These are phyloP conservation scores for Colletotrichum tanaceti DNA, from an alignment of 2,329 filamentous ascomycete species.

Conservation along the genomic window DNA sequence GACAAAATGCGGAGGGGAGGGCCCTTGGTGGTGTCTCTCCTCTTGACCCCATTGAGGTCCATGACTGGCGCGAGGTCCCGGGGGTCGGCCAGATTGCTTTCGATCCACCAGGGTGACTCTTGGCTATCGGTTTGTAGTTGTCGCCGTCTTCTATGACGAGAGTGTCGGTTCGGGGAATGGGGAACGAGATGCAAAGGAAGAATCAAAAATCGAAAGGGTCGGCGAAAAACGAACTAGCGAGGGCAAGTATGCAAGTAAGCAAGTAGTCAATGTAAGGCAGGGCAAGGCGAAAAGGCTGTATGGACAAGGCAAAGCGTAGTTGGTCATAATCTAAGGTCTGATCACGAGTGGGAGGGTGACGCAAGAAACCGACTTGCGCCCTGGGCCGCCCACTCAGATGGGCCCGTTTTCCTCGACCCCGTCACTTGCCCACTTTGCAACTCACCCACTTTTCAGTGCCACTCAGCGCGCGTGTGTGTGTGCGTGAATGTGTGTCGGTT, in stretches of 20 bases:
- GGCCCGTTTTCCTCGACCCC: constrained; percentile 2
- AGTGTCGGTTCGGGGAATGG: constrained; percentile 5
- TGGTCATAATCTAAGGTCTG: constrained; percentile 28
- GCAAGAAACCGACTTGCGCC: constrained; percentile 37
- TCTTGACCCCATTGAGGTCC: constrained; percentile 71
- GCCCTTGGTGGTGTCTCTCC: constrained; percentile 95
- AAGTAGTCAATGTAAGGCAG: constrained; percentile 12
- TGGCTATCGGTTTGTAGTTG: background rate
- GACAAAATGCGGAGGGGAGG: constrained; percentile 92
- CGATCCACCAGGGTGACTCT: constrained; percentile 7
- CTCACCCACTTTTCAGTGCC: background rate
- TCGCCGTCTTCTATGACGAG: background rate
- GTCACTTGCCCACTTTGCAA: constrained; percentile 29
- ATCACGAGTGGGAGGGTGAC: constrained; percentile 39
- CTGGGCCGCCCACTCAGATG: constrained; percentile 24
- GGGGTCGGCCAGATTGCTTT: constrained; percentile 26
- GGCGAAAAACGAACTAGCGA: constrained; percentile 17
- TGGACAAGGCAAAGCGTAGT: constrained; percentile 13
- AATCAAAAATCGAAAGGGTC: background rate
- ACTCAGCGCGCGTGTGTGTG: background rate
- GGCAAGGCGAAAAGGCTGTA: constrained; percentile 16
- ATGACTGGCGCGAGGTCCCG: constrained; percentile 49
- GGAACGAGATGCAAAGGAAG: background rate
- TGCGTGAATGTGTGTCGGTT: background rate
- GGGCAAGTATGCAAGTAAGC: constrained; percentile 27